Evolutionary conservation across 768 basidiomycete genomes (phyloP), one percentile per base, ranked within the genome.

Genomic region (Russula brevipes): DNA sequence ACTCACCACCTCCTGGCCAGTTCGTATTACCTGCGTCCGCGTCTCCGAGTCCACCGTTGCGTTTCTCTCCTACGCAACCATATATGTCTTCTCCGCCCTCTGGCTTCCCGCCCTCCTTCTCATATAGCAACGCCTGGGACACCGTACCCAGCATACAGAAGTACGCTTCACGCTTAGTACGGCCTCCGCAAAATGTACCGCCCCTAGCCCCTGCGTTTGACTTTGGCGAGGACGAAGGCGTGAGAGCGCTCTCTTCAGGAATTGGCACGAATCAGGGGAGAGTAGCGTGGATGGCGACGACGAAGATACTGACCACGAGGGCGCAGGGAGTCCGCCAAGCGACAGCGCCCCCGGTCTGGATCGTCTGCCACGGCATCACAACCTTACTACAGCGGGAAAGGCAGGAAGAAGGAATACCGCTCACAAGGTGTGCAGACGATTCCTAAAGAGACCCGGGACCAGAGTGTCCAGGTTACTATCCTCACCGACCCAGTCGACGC

Each of bases 101-200:
- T 52, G 84, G 84, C 3, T 77, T 86, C 36, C 86, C 88, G 8
- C 75, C 77, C 16, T 76, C 81, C 14, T 76, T 91, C 62, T 78
- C 79, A 16, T 92, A 89, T 73, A 76, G 81, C 6, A 93, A 97
- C 74, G 89, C 88, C 2, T 94, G 92, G 91, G 95, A 98, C 70
- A 77, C 72, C 44, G 84, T 89, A 30, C 89, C 91, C 7, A 85
- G 85, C 64, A 93, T 94, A 60, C 85, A 88, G 66, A 82, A 80
- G 63, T 92, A 94, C 73, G 87, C 87, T 1, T 79, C 82, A 14
- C 79, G 78, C 65, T 75, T 86, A 38, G 81, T 80, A 41, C 78
- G 82, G 57, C 80, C 85, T n/a, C 71, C 79, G 5, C 76, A 75
- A 24, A 47, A 64, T n/a, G 53, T 17, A 73, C 77, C 24, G 70